Percentiles rank a stretch among this genome's conserved stretches.
Evolutionary conservation across 2,329 filamentous ascomycete species (phyloP).

Genomic region (Paraconiothyrium sp.): DNA sequence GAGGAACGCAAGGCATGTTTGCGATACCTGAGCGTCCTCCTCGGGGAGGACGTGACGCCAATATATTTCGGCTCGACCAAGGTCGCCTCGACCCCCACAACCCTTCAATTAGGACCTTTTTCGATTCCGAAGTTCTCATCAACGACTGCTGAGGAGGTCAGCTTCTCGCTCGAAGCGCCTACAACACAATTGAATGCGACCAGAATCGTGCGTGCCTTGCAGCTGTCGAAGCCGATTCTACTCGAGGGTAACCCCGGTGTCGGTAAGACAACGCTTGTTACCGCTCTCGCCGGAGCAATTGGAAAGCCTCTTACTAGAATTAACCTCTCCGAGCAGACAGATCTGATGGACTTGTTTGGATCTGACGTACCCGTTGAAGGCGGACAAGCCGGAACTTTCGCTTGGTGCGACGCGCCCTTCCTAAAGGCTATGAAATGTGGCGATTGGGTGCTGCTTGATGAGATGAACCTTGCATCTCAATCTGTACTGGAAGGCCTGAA

Average conservation of each 20-base stretch:
- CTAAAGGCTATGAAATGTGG: slow-evolving; percentile 95
- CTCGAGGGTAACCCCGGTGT: slow-evolving; percentile 98
- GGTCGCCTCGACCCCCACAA: slow-evolving; percentile 63
- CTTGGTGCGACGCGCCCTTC: slow-evolving; percentile 95
- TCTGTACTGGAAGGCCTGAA: slow-evolving; percentile 96
- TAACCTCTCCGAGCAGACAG: slow-evolving; percentile 97
- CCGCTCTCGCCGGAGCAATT: slow-evolving; percentile 80
- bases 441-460: slow-evolving; percentile 95
- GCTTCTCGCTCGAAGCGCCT: slow-evolving; percentile 84
- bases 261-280: slow-evolving; percentile 93
- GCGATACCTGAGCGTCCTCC: slow-evolving; percentile 72
- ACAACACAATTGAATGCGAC: slow-evolving; percentile 92
- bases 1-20: slow-evolving; percentile 79
- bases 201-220: slow-evolving; percentile 87
- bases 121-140: slow-evolving; percentile 65
- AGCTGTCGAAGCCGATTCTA: slow-evolving; percentile 88
- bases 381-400: slow-evolving; percentile 88
- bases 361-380: slow-evolving; percentile 96
- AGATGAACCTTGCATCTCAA: slow-evolving; percentile 98
- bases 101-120: slow-evolving; percentile 79
- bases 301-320: slow-evolving; percentile 89
- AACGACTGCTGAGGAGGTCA: slow-evolving; percentile 62
- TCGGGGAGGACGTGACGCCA: slow-evolving; percentile 68
- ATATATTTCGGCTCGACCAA: slow-evolving; percentile 73
- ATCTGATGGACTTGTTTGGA: slow-evolving; percentile 96